Conservation (phyloP, 2,329 filamentous ascomycete species). For the Trichophaea hybrida region DNA sequence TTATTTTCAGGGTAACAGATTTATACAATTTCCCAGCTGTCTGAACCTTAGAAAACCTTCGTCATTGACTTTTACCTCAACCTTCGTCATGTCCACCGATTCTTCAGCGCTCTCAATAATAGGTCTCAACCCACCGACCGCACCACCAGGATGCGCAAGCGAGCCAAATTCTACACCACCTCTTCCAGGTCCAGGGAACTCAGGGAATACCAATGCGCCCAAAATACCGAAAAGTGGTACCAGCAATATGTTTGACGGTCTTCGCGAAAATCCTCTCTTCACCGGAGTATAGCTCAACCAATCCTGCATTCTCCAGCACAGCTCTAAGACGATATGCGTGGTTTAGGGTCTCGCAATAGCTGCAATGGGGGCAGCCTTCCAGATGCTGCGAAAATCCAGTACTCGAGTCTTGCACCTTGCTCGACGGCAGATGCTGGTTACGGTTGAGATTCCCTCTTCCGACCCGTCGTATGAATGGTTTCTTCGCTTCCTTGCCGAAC, state of each 20-base stretch:
- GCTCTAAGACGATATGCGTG: constrained; percentile 28
- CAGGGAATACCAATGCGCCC: not conserved
- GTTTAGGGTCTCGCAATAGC: constrained; percentile 73
- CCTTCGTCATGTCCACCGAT: not conserved
- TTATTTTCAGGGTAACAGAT: too few relatives aligned
- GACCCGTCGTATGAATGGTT: constrained; percentile 92
- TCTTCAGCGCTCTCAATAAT: not conserved
- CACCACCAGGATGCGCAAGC: constrained; percentile 29
- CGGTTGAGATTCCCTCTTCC: constrained; percentile 88
- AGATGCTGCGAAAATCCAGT: constrained; percentile 64
- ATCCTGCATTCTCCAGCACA: not conserved
- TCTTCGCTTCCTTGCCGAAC: constrained; percentile 81
- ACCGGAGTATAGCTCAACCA: constrained; percentile 34
- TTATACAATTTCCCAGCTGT: too few relatives aligned
- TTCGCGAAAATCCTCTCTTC: constrained; percentile 38
- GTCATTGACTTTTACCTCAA: too few relatives aligned
- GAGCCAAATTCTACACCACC: constrained; percentile 9
- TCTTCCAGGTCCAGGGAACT: not conserved
- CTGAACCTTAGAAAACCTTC: too few relatives aligned
- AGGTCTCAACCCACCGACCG: not conserved
- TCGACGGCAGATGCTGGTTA: constrained; percentile 74
- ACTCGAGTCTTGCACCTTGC: constrained; percentile 59
- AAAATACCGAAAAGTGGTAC: not conserved
- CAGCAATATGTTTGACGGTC: not conserved
- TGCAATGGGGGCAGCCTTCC: constrained; percentile 65